These are phyloP conservation scores for Apiospora phragmitis DNA, from an alignment of 2,329 filamentous ascomycete genomes.

Conservation along the genomic window DNA sequence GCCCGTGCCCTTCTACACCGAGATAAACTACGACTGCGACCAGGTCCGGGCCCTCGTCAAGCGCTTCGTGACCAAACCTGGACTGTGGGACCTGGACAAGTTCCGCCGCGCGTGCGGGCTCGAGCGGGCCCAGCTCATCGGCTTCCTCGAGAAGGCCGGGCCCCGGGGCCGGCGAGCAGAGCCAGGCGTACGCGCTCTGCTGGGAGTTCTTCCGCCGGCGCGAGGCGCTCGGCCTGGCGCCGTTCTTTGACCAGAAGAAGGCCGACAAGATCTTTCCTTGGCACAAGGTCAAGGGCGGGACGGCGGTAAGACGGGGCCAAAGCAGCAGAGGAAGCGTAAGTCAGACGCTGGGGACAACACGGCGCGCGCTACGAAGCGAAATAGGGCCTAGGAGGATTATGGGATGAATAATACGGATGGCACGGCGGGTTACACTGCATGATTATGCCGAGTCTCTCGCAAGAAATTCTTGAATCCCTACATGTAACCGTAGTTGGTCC, in stretches of 20 bases:
- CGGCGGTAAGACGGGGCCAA: not conserved
- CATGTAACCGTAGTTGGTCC: too few relatives aligned
- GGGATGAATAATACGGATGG: too few relatives aligned
- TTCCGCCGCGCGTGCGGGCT: not conserved
- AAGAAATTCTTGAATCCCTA: too few relatives aligned
- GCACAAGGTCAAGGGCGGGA: not conserved
- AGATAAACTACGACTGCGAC: not conserved
- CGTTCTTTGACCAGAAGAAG: not conserved
- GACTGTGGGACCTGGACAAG: not conserved
- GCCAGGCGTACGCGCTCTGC: not conserved
- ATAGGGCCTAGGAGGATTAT: not conserved
- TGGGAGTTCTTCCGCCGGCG: not conserved
- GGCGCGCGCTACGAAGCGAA: not conserved
- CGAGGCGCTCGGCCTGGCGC: not conserved
- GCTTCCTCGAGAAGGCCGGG: not conserved
- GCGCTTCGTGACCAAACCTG: not conserved
- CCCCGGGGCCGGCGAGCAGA: not conserved
- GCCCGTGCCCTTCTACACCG: not conserved
- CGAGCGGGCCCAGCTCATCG: not conserved
- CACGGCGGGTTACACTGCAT: not conserved
- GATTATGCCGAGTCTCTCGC: not conserved
- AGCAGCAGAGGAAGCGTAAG: not conserved
- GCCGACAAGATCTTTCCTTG: not conserved
- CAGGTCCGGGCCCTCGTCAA: conserved; percentile 1
- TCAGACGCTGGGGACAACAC: not conserved